These are phyloP conservation scores for Colletotrichum siamense DNA, from an alignment of 2,329 filamentous ascomycete species.

Conservation along the genomic window DNA sequence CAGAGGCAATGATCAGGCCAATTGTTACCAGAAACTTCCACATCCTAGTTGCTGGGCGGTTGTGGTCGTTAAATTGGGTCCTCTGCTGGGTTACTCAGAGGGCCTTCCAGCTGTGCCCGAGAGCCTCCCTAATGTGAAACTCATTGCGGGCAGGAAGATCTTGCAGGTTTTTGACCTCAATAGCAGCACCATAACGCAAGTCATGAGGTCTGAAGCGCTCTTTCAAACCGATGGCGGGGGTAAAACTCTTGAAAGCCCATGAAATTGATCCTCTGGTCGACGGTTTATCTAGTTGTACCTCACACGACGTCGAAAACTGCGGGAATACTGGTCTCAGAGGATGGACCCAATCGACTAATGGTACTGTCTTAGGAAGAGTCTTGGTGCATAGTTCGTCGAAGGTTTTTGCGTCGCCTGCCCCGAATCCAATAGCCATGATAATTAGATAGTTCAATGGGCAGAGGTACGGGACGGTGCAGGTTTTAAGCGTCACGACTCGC, in stretches of 20 bases:
- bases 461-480: too few relatives aligned
- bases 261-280: not conserved
- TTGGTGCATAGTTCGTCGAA: too few relatives aligned
- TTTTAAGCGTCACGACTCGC: too few relatives aligned
- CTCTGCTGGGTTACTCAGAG: not conserved
- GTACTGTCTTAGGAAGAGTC: too few relatives aligned
- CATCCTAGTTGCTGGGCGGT: not conserved
- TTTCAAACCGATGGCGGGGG: not conserved
- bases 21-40: too few relatives aligned
- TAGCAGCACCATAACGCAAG: not conserved
- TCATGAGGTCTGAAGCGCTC: not conserved
- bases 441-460: too few relatives aligned
- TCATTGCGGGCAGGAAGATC: rapidly evolving
- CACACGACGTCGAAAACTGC: not conserved
- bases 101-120: not conserved
- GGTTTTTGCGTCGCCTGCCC: rapidly evolving
- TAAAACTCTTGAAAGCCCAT: not conserved
- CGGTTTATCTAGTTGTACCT: not conserved
- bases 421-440: too few relatives aligned
- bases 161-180: rapidly evolving
- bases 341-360: too few relatives aligned
- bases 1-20: not conserved
- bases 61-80: not conserved
- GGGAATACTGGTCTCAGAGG: too few relatives aligned
- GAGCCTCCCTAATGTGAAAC: not conserved